These are phyloP conservation scores for Hemisphaericaspora xylanilytica DNA, from an alignment of 1,139 yeast species.

Conservation along the genomic window DNA sequence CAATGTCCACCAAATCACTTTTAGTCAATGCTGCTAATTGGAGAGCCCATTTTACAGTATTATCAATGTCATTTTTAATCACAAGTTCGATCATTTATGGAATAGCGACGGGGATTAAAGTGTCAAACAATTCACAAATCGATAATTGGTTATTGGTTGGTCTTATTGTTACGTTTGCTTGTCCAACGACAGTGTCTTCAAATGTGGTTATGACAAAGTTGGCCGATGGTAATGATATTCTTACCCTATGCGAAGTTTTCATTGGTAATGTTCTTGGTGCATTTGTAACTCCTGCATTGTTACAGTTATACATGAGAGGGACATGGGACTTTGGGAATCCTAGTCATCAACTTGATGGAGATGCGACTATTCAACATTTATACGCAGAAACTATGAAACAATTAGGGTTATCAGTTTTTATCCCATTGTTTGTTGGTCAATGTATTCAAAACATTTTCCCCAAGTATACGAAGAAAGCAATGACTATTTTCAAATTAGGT, in stretches of 20 bases:
- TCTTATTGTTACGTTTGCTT: conserved; percentile 73
- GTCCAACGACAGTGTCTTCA: conserved; percentile 89
- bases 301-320: conserved; percentile 64
- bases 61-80: conserved; percentile 65
- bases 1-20: conserved; percentile 66
- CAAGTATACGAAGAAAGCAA: conserved; percentile 57
- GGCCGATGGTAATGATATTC: conserved; percentile 76
- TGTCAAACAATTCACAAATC: conserved; percentile 55
- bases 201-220: conserved; percentile 89
- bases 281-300: conserved; percentile 78
- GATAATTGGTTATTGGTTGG: conserved; percentile 79
- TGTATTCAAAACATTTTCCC: conserved; percentile 70
- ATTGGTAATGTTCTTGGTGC: conserved; percentile 85
- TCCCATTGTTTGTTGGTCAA: conserved; percentile 88
- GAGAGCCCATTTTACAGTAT: conserved; percentile 78
- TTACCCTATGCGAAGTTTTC: conserved; percentile 80
- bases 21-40: conserved; percentile 63
- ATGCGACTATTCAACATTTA: conserved; percentile 50
- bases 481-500: conserved; percentile 56
- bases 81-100: conserved; percentile 79
- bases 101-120: conserved; percentile 62
- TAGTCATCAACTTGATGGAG: conserved; percentile 44
- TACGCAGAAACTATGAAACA: conserved; percentile 82
- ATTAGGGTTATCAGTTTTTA: conserved; percentile 76
- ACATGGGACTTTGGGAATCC: conserved; percentile 84